These are phyloP conservation scores for Aspergillus sclerotiicarbonarius DNA, from an alignment of 495 filamentous ascomycete genomes.

Conservation along the genomic window DNA sequence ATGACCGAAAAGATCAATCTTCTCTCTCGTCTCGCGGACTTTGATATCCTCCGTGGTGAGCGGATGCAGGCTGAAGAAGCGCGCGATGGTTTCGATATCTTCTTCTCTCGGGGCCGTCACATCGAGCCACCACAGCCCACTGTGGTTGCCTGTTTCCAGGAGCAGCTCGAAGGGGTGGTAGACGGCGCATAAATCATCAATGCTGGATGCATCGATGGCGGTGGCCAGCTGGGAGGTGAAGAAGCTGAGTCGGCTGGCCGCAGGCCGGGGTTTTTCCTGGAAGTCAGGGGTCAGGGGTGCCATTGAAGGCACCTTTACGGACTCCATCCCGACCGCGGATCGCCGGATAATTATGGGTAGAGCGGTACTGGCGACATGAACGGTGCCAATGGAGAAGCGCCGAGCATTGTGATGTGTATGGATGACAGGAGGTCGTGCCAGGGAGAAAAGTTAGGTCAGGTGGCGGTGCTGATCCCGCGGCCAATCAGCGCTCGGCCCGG, in stretches of 20 bases:
- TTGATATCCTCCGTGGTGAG: slow-evolving; percentile 89
- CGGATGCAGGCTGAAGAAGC: slow-evolving; percentile 83
- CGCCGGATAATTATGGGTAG: not conserved
- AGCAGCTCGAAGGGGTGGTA: slow-evolving; percentile 76
- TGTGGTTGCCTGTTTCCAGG: slow-evolving; percentile 63
- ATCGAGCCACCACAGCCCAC: slow-evolving; percentile 86
- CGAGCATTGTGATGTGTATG: not conserved
- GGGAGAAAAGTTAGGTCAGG: not conserved
- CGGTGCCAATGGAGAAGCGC: not conserved
- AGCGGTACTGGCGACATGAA: not conserved
- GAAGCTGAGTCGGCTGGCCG: slow-evolving; percentile 71
- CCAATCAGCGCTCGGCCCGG: not conserved
- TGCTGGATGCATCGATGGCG: slow-evolving; percentile 72
- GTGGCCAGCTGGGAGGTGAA: slow-evolving; percentile 83
- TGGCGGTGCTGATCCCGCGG: not conserved
- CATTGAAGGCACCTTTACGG: not conserved
- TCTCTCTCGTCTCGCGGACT: slow-evolving; percentile 86
- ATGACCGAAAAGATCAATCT: slow-evolving; percentile 86
- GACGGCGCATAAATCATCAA: slow-evolving; percentile 71
- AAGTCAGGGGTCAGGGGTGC: not conserved
- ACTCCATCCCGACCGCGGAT: not conserved
- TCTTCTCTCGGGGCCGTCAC: slow-evolving; percentile 79
- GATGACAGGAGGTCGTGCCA: not conserved
- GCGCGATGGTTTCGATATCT: slow-evolving; percentile 75
- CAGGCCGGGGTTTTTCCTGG: not conserved